A percentile compares a stretch with the other conserved stretches of the same genome.
Conservation (phyloP, 2,329 filamentous ascomycete species). For the Ophiobolus disseminans region DNA sequence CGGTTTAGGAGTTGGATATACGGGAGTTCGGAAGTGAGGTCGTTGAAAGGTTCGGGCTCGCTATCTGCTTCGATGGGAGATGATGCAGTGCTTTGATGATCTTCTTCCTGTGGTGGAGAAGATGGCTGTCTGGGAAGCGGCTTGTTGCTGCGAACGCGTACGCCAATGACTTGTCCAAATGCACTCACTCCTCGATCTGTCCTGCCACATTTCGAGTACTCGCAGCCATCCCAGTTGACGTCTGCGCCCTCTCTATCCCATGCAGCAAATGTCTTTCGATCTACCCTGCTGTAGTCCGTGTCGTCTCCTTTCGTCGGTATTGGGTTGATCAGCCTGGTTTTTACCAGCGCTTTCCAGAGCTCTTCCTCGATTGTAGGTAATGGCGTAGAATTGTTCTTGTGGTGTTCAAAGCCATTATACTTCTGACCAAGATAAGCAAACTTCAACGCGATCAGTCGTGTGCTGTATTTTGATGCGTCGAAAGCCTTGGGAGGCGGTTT, state of each 20-base stretch:
- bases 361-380: constrained; percentile 89
- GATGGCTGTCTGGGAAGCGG: constrained; percentile 57
- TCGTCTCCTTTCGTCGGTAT: constrained; percentile 23
- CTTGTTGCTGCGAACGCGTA: constrained; percentile 80
- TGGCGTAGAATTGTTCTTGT: constrained; percentile 70
- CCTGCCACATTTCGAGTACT: constrained; percentile 94
- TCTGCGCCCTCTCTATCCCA: constrained; percentile 50
- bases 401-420: constrained; percentile 94
- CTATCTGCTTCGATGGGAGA: constrained; percentile 5
- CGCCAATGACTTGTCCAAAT: constrained; percentile 91
- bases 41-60: constrained; percentile 60
- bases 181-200: constrained; percentile 94
- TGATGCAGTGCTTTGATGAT: constrained; percentile 1
- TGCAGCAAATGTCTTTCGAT: constrained; percentile 43
- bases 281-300: constrained; percentile 42
- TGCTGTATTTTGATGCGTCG: constrained; percentile 81
- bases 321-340: constrained; percentile 73
- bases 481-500: constrained; percentile 61
- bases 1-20: constrained; percentile 87
- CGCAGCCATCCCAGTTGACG: constrained; percentile 81
- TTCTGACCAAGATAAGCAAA: constrained; percentile 89
- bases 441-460: constrained; percentile 86
- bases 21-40: constrained; percentile 78
- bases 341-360: constrained; percentile 88
- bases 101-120: constrained; percentile 10